These are phyloP conservation scores for Pelargonium myrrhifolium DNA, from an alignment of 441 rosid genomes.

Conservation along the genomic window DNA sequence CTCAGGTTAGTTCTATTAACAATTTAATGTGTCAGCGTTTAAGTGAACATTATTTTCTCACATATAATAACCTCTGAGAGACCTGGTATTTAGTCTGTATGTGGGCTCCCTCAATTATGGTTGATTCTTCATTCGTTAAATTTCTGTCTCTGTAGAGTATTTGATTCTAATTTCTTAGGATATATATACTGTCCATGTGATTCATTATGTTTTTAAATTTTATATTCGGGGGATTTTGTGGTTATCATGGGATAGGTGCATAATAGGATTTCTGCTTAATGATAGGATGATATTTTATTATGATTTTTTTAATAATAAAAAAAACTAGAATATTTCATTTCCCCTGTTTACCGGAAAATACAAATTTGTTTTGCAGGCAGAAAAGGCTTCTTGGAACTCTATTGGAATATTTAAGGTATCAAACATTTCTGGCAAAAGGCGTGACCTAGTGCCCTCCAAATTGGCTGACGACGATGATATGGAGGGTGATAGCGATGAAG, in stretches of 20 bases:
- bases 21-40: too few relatives aligned
- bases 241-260: not conserved
- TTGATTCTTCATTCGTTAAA: not conserved
- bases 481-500: constrained; percentile 50
- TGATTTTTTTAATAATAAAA: not conserved
- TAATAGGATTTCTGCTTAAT: not conserved
- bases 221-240: not conserved
- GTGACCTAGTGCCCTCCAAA: constrained; percentile 53
- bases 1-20: constrained; percentile 47
- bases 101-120: not conserved
- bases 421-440: constrained; percentile 76
- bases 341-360: not conserved
- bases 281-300: not conserved
- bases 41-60: not conserved
- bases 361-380: constrained; percentile 51
- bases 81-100: not conserved
- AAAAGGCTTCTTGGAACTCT: constrained; percentile 62
- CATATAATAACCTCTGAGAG: not conserved
- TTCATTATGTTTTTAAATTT: not conserved
- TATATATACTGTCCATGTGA: not conserved
- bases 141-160: not conserved
- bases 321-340: not conserved
- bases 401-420: constrained; percentile 70
- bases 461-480: constrained; percentile 44
- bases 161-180: not conserved